Evolutionary conservation across 1,284 basidiomycete species (phyloP).

Genomic region (Ceratobasidium papillatum): DNA sequence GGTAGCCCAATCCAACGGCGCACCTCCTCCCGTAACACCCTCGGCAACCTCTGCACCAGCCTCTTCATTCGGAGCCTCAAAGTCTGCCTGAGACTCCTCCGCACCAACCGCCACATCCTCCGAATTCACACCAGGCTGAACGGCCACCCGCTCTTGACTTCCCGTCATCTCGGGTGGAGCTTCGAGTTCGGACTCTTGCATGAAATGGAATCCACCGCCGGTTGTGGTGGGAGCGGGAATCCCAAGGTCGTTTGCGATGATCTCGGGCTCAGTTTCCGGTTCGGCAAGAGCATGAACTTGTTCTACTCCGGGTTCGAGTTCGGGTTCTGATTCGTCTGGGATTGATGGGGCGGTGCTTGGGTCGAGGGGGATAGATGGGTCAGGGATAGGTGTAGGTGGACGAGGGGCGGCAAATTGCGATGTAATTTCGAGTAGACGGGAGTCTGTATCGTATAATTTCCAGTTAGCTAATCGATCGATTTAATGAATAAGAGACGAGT

Average conservation of each 20-base stretch:
- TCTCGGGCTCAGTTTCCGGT: not conserved
- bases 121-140: conserved; percentile 51
- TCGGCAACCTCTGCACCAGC: conserved; percentile 38
- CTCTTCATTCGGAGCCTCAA: conserved; percentile 36
- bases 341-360: not conserved
- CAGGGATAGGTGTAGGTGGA: conserved; percentile 27
- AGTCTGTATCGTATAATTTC: not conserved
- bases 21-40: conserved; percentile 16
- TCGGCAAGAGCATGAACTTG: not conserved
- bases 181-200: conserved; percentile 43
- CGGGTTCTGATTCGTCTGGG: not conserved
- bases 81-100: conserved; percentile 45
- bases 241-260: not conserved
- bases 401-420: conserved; percentile 38
- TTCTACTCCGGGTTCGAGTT: not conserved
- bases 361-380: conserved; percentile 16
- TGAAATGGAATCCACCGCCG: conserved; percentile 30
- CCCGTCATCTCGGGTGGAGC: conserved; percentile 49
- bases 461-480: not conserved
- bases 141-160: conserved; percentile 29
- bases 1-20: conserved; percentile 24
- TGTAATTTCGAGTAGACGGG: conserved; percentile 39
- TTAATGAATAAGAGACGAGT: not conserved
- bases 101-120: conserved; percentile 51
- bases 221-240: not conserved